Percentiles rank a stretch among this genome's conserved stretches.
phyloP scores from a whole-genome alignment of 495 filamentous ascomycete genomes.

The Physcia stellaris region DNA sequence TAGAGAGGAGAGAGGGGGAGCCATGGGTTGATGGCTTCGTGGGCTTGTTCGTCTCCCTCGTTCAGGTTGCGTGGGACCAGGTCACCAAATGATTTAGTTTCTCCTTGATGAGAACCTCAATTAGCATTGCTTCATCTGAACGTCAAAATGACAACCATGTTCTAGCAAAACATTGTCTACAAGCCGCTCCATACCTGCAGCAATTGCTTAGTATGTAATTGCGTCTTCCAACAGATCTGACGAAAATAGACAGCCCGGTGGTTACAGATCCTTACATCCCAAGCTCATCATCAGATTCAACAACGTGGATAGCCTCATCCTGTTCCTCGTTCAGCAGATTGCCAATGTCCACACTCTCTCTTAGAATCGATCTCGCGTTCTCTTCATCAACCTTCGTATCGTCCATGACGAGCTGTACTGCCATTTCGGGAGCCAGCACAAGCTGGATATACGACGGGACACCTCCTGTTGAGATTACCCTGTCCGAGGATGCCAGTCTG shows the following conservation, averaged over 20 bases:
- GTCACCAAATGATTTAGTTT: background rate
- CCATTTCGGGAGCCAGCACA: constrained; percentile 79
- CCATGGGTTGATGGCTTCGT: background rate
- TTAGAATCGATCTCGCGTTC: constrained; percentile 51
- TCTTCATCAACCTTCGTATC: constrained; percentile 63
- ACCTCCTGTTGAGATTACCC: constrained; percentile 53
- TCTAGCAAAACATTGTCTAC: background rate
- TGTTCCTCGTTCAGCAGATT: constrained; percentile 56
- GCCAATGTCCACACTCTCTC: constrained; percentile 65
- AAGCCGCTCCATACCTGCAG: background rate
- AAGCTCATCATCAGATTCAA: no score
- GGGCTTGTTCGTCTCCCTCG: background rate
- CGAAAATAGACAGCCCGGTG: no score
- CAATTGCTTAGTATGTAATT: background rate
- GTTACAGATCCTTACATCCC: no score
- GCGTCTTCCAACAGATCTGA: no score
- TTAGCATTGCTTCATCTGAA: background rate
- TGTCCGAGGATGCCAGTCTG: constrained; percentile 49
- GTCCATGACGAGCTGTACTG: constrained; percentile 63
- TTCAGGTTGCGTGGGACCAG: background rate
- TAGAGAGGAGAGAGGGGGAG: background rate
- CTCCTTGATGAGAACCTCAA: background rate
- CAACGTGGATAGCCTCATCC: constrained; percentile 43
- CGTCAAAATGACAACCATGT: background rate
- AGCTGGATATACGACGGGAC: constrained; percentile 65